Conservation (phyloP, 2,329 filamentous ascomycete genomes). For the Alternaria gansuensis region DNA sequence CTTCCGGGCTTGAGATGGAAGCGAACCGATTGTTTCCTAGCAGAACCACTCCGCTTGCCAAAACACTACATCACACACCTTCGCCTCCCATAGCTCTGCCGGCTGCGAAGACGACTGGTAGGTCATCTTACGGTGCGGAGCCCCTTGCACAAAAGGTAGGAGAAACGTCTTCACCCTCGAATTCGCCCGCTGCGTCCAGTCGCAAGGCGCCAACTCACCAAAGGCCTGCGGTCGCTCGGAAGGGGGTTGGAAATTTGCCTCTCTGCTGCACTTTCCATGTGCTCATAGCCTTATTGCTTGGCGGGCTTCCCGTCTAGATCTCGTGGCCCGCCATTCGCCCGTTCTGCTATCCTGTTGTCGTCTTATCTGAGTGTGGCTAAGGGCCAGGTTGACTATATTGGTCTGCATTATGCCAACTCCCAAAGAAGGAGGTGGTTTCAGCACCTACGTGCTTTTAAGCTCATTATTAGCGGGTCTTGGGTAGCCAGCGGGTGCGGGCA, state of each 20-base stretch:
- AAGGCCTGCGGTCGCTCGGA: constrained; percentile 20
- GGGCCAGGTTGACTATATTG: constrained; percentile 37
- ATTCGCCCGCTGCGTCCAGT: constrained; percentile 3
- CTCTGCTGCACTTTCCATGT: background rate
- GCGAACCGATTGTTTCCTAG: background rate
- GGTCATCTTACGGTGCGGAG: constrained; percentile 16
- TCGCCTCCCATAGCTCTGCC: constrained; percentile 5
- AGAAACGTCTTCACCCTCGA: constrained; percentile 4
- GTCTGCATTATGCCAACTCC: constrained; percentile 37
- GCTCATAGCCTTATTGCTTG: background rate
- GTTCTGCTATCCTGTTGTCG: constrained; percentile 25
- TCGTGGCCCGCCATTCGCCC: constrained; percentile 15
- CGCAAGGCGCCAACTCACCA: constrained; percentile 13
- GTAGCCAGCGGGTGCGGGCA: constrained; percentile 29
- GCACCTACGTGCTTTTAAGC: constrained; percentile 46
- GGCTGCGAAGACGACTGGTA: background rate
- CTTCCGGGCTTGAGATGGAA: background rate
- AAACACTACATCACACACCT: constrained; percentile 7
- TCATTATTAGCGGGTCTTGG: constrained; percentile 43
- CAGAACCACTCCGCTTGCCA: background rate
- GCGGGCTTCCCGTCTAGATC: background rate
- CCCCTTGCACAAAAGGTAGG: constrained; percentile 23
- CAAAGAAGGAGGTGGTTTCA: constrained; percentile 45
- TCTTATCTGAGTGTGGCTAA: constrained; percentile 43
- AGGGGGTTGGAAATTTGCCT: constrained; percentile 12